Percentiles rank a stretch among this genome's conserved stretches.
Evolutionary conservation across 495 filamentous ascomycete genomes (phyloP).

Genomic region (Glonium stellatum): DNA sequence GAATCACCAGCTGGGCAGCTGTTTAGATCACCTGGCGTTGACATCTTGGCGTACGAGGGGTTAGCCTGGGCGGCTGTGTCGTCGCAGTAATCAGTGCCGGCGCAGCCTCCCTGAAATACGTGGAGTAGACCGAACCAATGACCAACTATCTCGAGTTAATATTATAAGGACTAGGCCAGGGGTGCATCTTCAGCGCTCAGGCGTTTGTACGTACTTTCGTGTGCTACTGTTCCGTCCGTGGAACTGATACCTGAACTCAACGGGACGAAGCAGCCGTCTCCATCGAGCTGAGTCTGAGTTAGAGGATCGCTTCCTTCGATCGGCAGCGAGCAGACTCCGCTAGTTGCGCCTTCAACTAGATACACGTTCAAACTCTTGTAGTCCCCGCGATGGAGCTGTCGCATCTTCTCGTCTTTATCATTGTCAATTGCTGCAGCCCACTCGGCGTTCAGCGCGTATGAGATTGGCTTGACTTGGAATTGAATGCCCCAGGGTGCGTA

Average conservation of each 20-base stretch:
- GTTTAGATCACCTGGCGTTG: slow-evolving; percentile 16
- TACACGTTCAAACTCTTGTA: slow-evolving; percentile 43
- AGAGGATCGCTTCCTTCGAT: slow-evolving; percentile 1
- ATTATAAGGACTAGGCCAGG: neutral
- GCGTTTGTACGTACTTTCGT: slow-evolving; percentile 9
- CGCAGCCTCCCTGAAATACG: slow-evolving; percentile 45
- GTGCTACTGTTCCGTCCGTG: slow-evolving; percentile 13
- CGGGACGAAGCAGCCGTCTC: slow-evolving; percentile 18
- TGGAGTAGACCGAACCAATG: slow-evolving; percentile 56
- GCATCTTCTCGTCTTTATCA: slow-evolving; percentile 16
- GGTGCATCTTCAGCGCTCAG: neutral
- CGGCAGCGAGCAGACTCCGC: slow-evolving; percentile 16
- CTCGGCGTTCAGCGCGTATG: slow-evolving; percentile 13
- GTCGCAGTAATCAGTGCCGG: slow-evolving; percentile 42
- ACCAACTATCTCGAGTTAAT: slow-evolving; percentile 35
- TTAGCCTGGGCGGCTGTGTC: slow-evolving; percentile 48
- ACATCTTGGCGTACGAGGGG: slow-evolving; percentile 39
- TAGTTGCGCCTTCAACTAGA: slow-evolving; percentile 15
- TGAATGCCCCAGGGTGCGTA: slow-evolving; percentile 21
- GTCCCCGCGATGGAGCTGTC: slow-evolving; percentile 53
- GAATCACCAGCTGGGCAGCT: slow-evolving; percentile 45
- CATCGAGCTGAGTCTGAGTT: slow-evolving; percentile 10
- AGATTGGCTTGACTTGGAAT: slow-evolving; percentile 15
- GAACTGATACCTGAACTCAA: neutral
- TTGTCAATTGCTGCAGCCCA: slow-evolving; percentile 17